Evolutionary conservation across 208 protist species (phyloP), one percentile per base, ranked within the genome.

Genomic region (Leishmania aethiopica): DNA sequence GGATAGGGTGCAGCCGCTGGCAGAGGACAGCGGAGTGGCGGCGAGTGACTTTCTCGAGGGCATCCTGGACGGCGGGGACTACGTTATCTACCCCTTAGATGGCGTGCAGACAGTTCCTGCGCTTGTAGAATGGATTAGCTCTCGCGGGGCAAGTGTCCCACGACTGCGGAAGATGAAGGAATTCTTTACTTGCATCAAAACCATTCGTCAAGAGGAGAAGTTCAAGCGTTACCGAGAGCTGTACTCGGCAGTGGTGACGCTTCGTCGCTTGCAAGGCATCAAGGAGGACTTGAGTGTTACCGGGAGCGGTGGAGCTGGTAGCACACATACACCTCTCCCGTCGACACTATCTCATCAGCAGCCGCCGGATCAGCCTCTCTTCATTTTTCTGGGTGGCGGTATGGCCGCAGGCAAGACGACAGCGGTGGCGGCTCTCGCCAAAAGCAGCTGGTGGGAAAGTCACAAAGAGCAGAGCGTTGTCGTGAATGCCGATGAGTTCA

Each of bases 351-450:
- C 71, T 47, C 37, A 6, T 15, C 70, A 35, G 74, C 37, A 37
- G 51, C 28, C 47, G 59, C 51, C 60, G 55, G 92, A 92, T 62
- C 79, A 86, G 8, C 95, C 95, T 40, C 78, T 94, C 6, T 97
- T 97, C 81, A 91, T 97, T 75, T 96, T 97, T 81, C 87, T 97
- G 32, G 95, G 95, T 59, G 95, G 95, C 57, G 95, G 95, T 25
- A 96, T 97, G 95, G 95, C 95, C 17, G 95, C 95, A 15, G 95
- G 95, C 42, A 97, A 97, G 84, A 94, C 92, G 19, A 97, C 95
- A 15, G 93, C 91, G 5, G 91, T 91, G 2, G 90, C 85, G 57
- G 95, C 92, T 6, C 88, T 97, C 0, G 90, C 93, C 1, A 87
- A 86, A 79, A 95, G 89, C 76, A 75, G 75, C 64, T 97, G 92